Percentiles rank a stretch among this genome's conserved stretches.
Conservation (phyloP, 2,329 filamentous ascomycete genomes). For the Talaromyces marneffei region DNA sequence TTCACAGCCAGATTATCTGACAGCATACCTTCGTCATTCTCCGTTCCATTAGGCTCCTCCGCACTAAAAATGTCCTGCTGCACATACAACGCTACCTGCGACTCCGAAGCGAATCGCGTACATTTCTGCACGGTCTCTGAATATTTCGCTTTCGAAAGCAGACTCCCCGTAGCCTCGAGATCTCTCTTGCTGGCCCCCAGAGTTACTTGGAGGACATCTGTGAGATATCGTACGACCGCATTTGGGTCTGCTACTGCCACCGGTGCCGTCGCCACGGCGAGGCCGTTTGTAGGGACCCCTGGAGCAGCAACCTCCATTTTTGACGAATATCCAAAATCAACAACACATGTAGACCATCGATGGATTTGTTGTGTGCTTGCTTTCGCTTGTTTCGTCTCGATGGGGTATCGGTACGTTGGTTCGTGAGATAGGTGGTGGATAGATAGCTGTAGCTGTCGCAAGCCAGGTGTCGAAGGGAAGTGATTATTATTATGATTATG, state of each 20-base stretch:
- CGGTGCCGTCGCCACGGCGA: slow-evolving; percentile 26
- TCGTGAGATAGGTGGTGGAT: not conserved
- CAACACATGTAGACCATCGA: slow-evolving; percentile 29
- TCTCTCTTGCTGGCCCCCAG: slow-evolving; percentile 71
- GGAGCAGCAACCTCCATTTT: slow-evolving; percentile 36
- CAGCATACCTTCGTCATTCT: slow-evolving; percentile 38
- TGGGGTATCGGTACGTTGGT: not conserved
- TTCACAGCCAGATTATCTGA: not conserved
- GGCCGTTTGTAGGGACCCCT: slow-evolving; percentile 30
- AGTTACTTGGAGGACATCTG: slow-evolving; percentile 64
- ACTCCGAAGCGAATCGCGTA: slow-evolving; percentile 80
- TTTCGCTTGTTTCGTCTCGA: not conserved
- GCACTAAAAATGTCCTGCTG: slow-evolving; percentile 65
- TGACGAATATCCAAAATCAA: slow-evolving; percentile 18
- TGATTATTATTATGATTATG: slow-evolving; percentile 3
- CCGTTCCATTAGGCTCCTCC: slow-evolving; percentile 41
- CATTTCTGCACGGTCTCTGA: slow-evolving; percentile 81
- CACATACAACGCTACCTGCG: slow-evolving; percentile 82
- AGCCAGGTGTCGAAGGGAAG: not conserved
- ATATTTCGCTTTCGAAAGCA: slow-evolving; percentile 67
- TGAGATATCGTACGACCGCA: slow-evolving; percentile 65
- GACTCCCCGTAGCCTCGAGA: slow-evolving; percentile 71
- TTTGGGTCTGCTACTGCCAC: slow-evolving; percentile 50
- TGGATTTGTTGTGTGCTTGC: not conserved
- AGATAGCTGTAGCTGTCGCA: not conserved